These are phyloP conservation scores for Orbilia javanica DNA, from an alignment of 2,329 filamentous ascomycete genomes.

Conservation along the genomic window DNA sequence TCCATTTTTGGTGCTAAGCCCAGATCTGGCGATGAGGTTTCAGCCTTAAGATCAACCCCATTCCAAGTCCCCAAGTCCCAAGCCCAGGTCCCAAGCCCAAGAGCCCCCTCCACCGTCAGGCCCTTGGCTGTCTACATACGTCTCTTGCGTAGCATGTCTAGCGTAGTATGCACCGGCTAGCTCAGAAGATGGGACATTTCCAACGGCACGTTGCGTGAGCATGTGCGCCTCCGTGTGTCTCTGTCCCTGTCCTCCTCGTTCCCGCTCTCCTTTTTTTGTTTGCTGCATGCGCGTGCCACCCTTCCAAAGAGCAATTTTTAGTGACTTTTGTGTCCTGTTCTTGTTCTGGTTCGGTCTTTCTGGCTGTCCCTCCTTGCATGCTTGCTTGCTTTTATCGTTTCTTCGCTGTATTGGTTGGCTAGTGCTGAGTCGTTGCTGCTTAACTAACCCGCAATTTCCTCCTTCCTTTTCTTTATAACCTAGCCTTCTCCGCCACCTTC, in stretches of 20 bases:
- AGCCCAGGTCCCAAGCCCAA: too few species aligned
- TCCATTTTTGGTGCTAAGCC: slow-evolving; percentile 14
- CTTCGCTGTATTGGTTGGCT: neutral
- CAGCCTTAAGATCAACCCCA: slow-evolving; percentile 49
- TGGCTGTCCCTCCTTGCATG: neutral
- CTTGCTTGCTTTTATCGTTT: too few species aligned
- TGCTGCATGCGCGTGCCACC: slow-evolving; percentile 5
- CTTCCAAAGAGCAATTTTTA: slow-evolving; percentile 16
- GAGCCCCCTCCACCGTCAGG: too few species aligned
- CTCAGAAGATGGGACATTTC: neutral
- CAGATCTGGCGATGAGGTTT: slow-evolving; percentile 44
- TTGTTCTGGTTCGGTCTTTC: too few species aligned
- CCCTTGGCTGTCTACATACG: slow-evolving; percentile 21
- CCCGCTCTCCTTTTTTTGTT: slow-evolving; percentile 11
- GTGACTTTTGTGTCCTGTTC: slow-evolving; percentile 27
- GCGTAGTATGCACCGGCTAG: neutral
- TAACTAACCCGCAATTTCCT: neutral
- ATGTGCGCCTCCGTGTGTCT: slow-evolving; percentile 36
- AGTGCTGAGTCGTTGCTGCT: too few species aligned
- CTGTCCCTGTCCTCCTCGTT: slow-evolving; percentile 12
- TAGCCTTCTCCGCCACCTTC: slow-evolving; percentile 49
- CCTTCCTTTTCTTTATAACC: slow-evolving; percentile 19
- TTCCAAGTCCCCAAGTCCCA: too few species aligned
- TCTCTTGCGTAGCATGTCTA: slow-evolving; percentile 9
- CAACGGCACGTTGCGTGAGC: slow-evolving; percentile 38